Percentiles rank a stretch among this genome's conserved stretches.
These are phyloP conservation scores for Circinella umbellata DNA, from an alignment of 371 early-diverging fungal genomes.

Conservation along the genomic window DNA sequence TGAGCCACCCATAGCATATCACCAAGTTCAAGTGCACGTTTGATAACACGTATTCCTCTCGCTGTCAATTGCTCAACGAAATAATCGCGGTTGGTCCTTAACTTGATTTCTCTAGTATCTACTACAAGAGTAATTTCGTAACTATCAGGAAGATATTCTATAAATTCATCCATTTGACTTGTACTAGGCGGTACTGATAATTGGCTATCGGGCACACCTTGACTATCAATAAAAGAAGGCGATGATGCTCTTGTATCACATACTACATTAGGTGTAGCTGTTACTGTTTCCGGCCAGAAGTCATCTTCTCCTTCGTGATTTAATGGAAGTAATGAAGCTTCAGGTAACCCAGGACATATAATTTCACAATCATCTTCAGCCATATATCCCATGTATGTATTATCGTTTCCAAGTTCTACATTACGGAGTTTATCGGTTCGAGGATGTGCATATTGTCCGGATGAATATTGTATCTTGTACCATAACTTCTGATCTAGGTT, in stretches of 20 bases:
- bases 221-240: neutral
- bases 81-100: conserved; percentile 69
- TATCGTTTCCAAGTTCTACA: conserved; percentile 11
- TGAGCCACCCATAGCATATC: conserved; percentile 92
- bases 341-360: conserved; percentile 38
- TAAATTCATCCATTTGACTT: conserved; percentile 1
- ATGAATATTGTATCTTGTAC: conserved; percentile 38
- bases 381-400: conserved; percentile 27
- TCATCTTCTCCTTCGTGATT: conserved; percentile 23
- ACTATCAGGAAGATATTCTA: conserved; percentile 45
- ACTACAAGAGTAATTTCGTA: conserved; percentile 81
- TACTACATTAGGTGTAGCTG: neutral
- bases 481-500: conserved; percentile 2
- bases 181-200: neutral
- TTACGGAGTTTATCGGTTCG: conserved; percentile 10
- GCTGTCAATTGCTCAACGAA: conserved; percentile 68
- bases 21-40: conserved; percentile 78
- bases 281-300: conserved; percentile 26
- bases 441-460: conserved; percentile 28
- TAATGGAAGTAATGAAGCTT: conserved; percentile 27
- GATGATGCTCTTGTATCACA: neutral
- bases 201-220: neutral
- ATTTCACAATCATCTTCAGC: conserved; percentile 19
- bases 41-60: conserved; percentile 59
- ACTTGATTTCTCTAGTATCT: conserved; percentile 86